Base-by-base conservation (phyloP, 192 early-diverging fungal species). In the Oehlia diaphana region DNA sequence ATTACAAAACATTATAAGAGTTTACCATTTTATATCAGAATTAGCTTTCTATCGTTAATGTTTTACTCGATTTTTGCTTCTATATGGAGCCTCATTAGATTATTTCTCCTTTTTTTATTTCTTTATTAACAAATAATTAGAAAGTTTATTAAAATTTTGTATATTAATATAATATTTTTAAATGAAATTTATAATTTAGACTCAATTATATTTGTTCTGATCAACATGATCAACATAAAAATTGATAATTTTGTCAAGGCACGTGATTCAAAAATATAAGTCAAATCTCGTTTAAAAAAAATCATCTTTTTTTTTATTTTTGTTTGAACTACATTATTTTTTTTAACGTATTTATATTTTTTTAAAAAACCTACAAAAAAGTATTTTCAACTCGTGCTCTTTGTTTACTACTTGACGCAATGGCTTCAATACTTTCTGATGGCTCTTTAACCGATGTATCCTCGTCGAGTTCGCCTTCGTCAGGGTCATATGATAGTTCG, bases 21-120 rank as follows among this genome's bases (percentile, higher is more conserved):
- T 9, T 39, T 70, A 70, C 68, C 68, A 70, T 16, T 39, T 70
- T n/a, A 70, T 70, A 39, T 70, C 33, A 70, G 68, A 42, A 70
- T 42, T 21, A 70, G 68, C 19, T 70, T 70, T 21, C 21, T 70
- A n/a, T 39, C 68, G 39, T 37, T 70, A n/a, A 44, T 39, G 19
- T 70, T 70, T 42, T 70, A 42, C 42, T 33, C 37, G n/a, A 37
- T 70, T 12, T 70, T 42, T 70, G 21, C 68, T 42, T 23, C 28
- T 28, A 65, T 31, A 28, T 65, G 64, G 64, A 28, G n/a, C 12
- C 10, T 65, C 4, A 28, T 65, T 65, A 28, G 28, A 28, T 65
- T 65, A 23, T 65, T 65, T 58, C 53, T 58, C 21, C 53, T 58
- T 21, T 58, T 58, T 16, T 58, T 58, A 58, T 58, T 58, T 58